A percentile compares a stretch with the other conserved stretches of the same genome.
Conservation (phyloP, 768 basidiomycete species). For the Podaxis carcinomalis region DNA sequence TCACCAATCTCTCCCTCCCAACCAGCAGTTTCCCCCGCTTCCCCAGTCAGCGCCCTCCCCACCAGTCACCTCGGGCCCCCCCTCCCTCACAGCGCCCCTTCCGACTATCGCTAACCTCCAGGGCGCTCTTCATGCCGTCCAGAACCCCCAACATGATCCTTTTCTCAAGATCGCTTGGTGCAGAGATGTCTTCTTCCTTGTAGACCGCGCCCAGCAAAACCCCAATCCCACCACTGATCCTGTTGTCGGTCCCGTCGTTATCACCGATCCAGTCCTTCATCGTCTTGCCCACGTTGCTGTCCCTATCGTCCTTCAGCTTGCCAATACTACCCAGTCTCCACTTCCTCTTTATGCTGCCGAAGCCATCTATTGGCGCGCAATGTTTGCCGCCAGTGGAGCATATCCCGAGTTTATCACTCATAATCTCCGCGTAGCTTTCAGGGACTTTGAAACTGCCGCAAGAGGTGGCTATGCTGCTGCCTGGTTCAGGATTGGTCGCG, state of each 20-base stretch:
- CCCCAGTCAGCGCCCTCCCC: slow-evolving; percentile 32
- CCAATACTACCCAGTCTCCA: slow-evolving; percentile 20
- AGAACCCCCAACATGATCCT: slow-evolving; percentile 53
- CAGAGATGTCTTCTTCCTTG: slow-evolving; percentile 76
- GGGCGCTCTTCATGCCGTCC: slow-evolving; percentile 45
- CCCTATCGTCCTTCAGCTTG: slow-evolving; percentile 56
- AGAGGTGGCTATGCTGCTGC: slow-evolving; percentile 71
- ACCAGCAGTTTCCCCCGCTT: slow-evolving; percentile 44
- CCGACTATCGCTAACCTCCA: slow-evolving; percentile 61
- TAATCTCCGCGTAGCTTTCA: slow-evolving; percentile 78
- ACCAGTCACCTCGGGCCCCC: slow-evolving; percentile 48
- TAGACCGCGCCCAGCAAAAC: slow-evolving; percentile 49
- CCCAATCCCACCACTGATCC: slow-evolving; percentile 30
- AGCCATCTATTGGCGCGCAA: slow-evolving; percentile 72
- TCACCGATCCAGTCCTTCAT: slow-evolving; percentile 56
- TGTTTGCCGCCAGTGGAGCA: slow-evolving; percentile 67
- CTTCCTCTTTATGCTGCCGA: slow-evolving; percentile 30
- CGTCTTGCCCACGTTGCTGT: slow-evolving; percentile 63
- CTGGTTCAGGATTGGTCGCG: slow-evolving; percentile 89
- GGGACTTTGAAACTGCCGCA: slow-evolving; percentile 85
- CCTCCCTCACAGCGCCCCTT: slow-evolving; percentile 62
- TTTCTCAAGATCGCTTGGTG: slow-evolving; percentile 70
- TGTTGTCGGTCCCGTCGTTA: slow-evolving; percentile 46
- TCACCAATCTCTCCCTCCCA: slow-evolving; percentile 26
- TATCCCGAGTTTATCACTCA: slow-evolving; percentile 61